A percentile compares a stretch with the other conserved stretches of the same genome.
Evolutionary conservation across 108 stramenopile species (phyloP).

Genomic region (Cyclotella sp.): DNA sequence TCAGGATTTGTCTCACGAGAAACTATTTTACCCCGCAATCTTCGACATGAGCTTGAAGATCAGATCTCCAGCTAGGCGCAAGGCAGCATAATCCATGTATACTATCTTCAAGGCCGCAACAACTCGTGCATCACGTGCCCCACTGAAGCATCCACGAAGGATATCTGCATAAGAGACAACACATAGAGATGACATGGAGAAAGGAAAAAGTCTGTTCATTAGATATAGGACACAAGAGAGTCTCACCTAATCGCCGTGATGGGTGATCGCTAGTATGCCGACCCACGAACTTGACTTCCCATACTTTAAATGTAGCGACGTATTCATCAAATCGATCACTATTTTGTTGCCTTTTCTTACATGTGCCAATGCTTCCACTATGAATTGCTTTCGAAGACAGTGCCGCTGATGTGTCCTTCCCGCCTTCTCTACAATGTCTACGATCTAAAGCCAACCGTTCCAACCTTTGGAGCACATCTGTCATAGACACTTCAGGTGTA

Average conservation of each 20-base stretch:
- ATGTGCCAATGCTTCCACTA: slow-evolving; percentile 26
- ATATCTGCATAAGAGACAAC: slow-evolving; percentile 52
- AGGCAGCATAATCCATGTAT: slow-evolving; percentile 77
- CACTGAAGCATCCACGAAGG: slow-evolving; percentile 82
- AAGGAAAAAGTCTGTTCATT: too few species aligned
- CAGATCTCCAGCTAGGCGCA: slow-evolving; percentile 80
- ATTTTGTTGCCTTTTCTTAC: slow-evolving; percentile 50
- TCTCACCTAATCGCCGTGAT: slow-evolving; percentile 24
- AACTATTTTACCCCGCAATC: slow-evolving; percentile 32
- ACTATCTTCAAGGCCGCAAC: slow-evolving; percentile 80
- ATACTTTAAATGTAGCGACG: slow-evolving; percentile 67
- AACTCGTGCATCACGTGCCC: slow-evolving; percentile 70
- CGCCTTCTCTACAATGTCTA: not conserved
- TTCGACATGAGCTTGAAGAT: slow-evolving; percentile 78
- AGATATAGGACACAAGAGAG: not conserved
- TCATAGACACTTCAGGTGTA: not conserved
- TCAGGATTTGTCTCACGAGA: not conserved
- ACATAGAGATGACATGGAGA: not conserved
- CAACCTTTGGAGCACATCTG: slow-evolving; percentile 14
- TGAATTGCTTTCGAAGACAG: slow-evolving; percentile 40
- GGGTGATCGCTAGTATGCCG: not conserved
- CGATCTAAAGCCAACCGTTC: slow-evolving; percentile 17
- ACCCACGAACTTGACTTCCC: slow-evolving; percentile 65
- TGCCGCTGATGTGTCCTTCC: slow-evolving; percentile 26
- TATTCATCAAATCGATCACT: slow-evolving; percentile 76